A percentile compares a stretch with the other conserved stretches of the same genome.
Evolutionary conservation across 1,139 yeast genomes (phyloP).

Genomic region (Diutina sp.): DNA sequence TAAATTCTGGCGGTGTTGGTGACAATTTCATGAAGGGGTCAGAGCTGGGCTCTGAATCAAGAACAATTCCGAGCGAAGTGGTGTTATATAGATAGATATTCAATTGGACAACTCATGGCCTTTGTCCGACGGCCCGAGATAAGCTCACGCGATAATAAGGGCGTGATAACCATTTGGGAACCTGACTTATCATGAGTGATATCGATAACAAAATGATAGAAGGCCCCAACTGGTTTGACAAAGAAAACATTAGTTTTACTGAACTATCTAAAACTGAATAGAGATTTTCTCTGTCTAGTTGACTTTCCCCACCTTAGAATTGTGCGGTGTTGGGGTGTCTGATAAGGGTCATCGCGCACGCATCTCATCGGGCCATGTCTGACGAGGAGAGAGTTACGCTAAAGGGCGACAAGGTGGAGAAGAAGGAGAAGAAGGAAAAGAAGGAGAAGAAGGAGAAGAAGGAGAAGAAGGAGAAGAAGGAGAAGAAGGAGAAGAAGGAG

Average conservation of each 20-base stretch:
- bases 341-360: background rate
- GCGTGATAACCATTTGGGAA: background rate
- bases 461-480: slow-evolving; percentile 1
- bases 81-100: no score
- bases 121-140: background rate
- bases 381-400: background rate
- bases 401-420: background rate
- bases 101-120: background rate
- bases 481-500: slow-evolving; percentile 5
- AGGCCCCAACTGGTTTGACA: no score
- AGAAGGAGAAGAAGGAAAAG: slow-evolving; percentile 4
- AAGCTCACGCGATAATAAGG: background rate
- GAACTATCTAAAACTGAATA: no score
- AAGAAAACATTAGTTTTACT: no score
- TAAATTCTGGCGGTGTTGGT: background rate
- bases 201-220: no score
- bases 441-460: slow-evolving; percentile 9
- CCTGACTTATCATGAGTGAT: no score
- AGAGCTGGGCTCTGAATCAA: background rate
- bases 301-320: no score
- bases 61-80: background rate
- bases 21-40: background rate
- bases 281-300: no score
- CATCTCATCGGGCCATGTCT: background rate
- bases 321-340: no score